Evolutionary conservation across 371 early-diverging fungal genomes (phyloP), one percentile per base, ranked within the genome.

Genomic region (Capillidium heterosporum): DNA sequence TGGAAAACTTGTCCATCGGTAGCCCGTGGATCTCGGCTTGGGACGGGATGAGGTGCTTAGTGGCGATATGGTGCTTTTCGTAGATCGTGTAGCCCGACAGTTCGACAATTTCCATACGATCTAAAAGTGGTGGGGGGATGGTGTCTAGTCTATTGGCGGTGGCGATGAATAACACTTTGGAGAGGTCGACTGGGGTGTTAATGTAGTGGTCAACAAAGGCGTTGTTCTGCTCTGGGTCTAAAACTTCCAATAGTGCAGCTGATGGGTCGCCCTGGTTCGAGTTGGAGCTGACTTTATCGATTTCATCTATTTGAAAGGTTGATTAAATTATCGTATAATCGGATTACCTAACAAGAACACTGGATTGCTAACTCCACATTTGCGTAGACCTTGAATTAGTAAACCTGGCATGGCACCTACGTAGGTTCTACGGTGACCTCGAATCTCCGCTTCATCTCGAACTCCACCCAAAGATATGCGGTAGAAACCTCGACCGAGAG

Each of bases 371-470:
- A 82, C 83, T 17, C 83, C 84, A 44, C 74, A 74, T 55, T 78
- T 71, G 27, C 76, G 68, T 48, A 89, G 50, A 0, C 81, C 87
- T 57, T 87, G 86, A n/a, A 88, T 74, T 41, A 92, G 77, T 10
- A 85, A 60, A 13, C 92, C 92, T 1, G 92, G 92, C 70, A 88
- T 68, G 21, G 89, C 81, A 23, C 89, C 92, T 28, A 90, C 78
- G 70, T 92, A 92, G 10, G 92, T 92, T 19, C 90, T 72, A 13
- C 90, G 75, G 65, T 92, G 92, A 0, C 92, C 92, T 29, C 89
- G 74, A 60, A 92, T 85, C 59, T 90, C 90, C 2, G 88, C 84
- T 66, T 87, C 90, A 60, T 91, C 90, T 31, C 86, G 70, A 0
- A 91, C 83, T 57, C 92, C 92, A 23, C 92, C 92, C 24, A 91